Conservation (phyloP, 805 yeast genomes). For the Metschnikowia colocasiae region DNA sequence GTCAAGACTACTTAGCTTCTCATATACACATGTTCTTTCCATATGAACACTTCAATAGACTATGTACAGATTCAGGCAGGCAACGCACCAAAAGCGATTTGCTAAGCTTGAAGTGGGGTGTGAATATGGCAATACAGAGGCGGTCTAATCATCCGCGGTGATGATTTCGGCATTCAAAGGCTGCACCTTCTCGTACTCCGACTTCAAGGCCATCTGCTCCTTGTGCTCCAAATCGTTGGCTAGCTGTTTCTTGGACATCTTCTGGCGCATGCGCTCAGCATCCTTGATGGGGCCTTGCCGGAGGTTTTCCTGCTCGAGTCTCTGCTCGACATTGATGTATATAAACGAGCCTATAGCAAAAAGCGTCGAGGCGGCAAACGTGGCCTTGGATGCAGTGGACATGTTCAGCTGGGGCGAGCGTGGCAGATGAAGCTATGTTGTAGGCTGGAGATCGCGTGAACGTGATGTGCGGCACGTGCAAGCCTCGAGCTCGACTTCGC, state of each 20-base stretch:
- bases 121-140: no score
- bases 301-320: constrained; percentile 63
- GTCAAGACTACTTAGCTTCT: no score
- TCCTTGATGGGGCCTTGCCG: constrained; percentile 86
- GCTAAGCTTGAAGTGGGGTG: no score
- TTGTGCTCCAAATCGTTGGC: constrained; percentile 64
- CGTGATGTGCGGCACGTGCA: neutral
- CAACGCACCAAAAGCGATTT: no score
- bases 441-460: neutral
- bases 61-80: neutral
- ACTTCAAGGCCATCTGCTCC: constrained; percentile 56
- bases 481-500: neutral
- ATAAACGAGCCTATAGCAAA: constrained; percentile 57
- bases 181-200: constrained; percentile 55
- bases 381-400: constrained; percentile 79
- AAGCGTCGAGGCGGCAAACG: constrained; percentile 56
- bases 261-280: constrained; percentile 54
- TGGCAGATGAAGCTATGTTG: neutral
- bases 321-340: constrained; percentile 70
- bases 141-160: constrained; percentile 25
- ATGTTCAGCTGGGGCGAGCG: constrained; percentile 28
- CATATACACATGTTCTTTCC: no score
- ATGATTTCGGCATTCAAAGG: constrained; percentile 47
- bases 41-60: neutral
- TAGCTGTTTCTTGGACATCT: constrained; percentile 40